These are phyloP conservation scores for Tetraselmis striata DNA, from an alignment of 139 green algal genomes.

Conservation along the genomic window DNA sequence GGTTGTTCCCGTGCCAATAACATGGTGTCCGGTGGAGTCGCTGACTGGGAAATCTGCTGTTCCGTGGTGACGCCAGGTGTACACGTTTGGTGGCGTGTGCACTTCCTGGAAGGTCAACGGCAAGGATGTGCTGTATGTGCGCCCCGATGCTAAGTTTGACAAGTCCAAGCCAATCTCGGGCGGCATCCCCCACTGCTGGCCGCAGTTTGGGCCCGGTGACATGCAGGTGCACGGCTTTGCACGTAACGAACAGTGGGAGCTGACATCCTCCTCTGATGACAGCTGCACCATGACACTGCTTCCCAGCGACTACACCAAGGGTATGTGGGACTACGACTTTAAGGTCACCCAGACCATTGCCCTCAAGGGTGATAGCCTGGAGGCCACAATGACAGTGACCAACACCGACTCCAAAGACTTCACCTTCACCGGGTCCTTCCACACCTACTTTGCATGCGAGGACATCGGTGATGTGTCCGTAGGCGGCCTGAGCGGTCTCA, in stretches of 20 bases:
- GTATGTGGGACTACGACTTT: neutral
- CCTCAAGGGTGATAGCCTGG: neutral
- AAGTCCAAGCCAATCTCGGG: constrained; percentile 32
- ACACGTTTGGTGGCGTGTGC: neutral
- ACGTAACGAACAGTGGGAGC: constrained; percentile 37
- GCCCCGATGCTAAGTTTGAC: constrained; percentile 68
- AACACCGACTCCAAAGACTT: constrained; percentile 4
- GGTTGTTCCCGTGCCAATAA: no score
- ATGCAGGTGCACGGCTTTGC: constrained; percentile 50
- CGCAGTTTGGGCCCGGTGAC: constrained; percentile 42
- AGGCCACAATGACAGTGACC: neutral
- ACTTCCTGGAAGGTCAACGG: constrained; percentile 42
- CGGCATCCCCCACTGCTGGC: constrained; percentile 50
- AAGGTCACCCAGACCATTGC: neutral
- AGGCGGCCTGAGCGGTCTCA: neutral
- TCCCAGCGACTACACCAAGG: neutral
- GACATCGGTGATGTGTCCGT: neutral
- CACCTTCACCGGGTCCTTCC: constrained; percentile 4
- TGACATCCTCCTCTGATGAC: constrained; percentile 5
- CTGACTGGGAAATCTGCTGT: no score
- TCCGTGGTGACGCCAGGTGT: neutral
- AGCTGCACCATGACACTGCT: neutral
- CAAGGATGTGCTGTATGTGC: constrained; percentile 90
- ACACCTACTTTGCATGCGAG: constrained; percentile 1
- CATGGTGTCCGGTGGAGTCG: no score